Conservation (phyloP, 2,329 filamentous ascomycete genomes). For the Chrysosporium keratinophilum region DNA sequence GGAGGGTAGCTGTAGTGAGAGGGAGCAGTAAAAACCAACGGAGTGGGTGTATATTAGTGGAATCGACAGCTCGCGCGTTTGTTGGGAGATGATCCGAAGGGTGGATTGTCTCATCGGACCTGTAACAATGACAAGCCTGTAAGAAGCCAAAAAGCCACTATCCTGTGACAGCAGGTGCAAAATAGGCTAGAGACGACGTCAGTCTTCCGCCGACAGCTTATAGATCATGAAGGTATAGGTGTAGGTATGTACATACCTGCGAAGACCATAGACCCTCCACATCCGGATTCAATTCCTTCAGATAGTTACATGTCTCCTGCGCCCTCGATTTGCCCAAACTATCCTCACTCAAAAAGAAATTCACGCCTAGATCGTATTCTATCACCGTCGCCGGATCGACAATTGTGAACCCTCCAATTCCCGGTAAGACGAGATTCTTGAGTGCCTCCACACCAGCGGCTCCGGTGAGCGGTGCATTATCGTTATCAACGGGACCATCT, state of each 20-base stretch:
- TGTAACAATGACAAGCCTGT: constrained; percentile 52
- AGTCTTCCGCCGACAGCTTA: not conserved
- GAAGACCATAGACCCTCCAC: constrained; percentile 63
- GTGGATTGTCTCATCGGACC: constrained; percentile 47
- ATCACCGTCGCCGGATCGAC: constrained; percentile 68
- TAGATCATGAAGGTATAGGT: not conserved
- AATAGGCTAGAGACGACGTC: constrained; percentile 24
- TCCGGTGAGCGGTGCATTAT: constrained; percentile 50
- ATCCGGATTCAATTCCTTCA: constrained; percentile 86
- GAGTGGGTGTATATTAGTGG: constrained; percentile 77
- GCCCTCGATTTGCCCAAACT: constrained; percentile 69
- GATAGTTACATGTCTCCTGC: constrained; percentile 61
- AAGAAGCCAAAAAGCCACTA: constrained; percentile 35
- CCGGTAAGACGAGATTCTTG: constrained; percentile 93
- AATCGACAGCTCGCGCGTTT: constrained; percentile 49
- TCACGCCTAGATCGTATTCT: constrained; percentile 79
- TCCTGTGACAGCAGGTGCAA: constrained; percentile 30
- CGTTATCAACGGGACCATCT: constrained; percentile 30
- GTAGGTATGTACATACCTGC: constrained; percentile 41
- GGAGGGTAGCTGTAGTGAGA: constrained; percentile 66
- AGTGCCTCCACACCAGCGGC: constrained; percentile 81
- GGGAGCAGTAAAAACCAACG: constrained; percentile 84
- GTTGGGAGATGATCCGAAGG: constrained; percentile 42
- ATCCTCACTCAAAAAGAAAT: constrained; percentile 85
- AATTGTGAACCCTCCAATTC: constrained; percentile 85